Evolutionary conservation across 2,329 filamentous ascomycete genomes (phyloP).

Genomic region (Fusarium metavorans): DNA sequence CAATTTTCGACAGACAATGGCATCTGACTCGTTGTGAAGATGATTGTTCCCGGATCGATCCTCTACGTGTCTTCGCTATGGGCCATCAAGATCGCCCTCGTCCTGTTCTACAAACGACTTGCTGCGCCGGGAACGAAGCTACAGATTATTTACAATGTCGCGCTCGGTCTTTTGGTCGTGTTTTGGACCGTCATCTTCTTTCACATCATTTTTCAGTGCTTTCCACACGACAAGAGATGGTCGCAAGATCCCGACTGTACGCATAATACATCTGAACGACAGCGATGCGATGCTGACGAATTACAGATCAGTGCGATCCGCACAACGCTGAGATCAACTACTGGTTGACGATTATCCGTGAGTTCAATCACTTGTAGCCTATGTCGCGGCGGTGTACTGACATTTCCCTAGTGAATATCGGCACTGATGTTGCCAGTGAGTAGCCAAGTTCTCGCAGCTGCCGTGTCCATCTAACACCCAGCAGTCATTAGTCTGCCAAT

Average conservation of each 20-base stretch:
- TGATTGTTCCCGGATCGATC: conserved; percentile 55
- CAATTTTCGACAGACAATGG: not conserved
- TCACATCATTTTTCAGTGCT: conserved; percentile 55
- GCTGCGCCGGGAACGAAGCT: conserved; percentile 51
- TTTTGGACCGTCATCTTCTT: conserved; percentile 53
- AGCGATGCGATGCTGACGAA: not conserved
- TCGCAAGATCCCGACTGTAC: conserved; percentile 44
- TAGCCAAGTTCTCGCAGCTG: not conserved
- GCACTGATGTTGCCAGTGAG: conserved; percentile 39
- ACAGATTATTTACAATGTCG: conserved; percentile 52
- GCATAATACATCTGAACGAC: not conserved
- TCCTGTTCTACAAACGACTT: conserved; percentile 56
- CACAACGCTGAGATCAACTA: conserved; percentile 34
- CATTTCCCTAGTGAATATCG: conserved; percentile 29
- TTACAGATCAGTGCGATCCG: conserved; percentile 36
- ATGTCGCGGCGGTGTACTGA: not conserved
- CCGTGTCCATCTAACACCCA: not conserved
- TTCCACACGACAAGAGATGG: conserved; percentile 48
- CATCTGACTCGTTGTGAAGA: conserved; percentile 35
- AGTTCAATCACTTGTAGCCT: not conserved
- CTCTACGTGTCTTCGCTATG: conserved; percentile 56
- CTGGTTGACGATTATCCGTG: conserved; percentile 40
- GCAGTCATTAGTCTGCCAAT: conserved; percentile 50
- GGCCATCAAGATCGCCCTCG: conserved; percentile 55
- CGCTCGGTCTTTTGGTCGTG: conserved; percentile 46